Evolutionary conservation across 495 filamentous ascomycete genomes (phyloP).

Genomic region (Penicillium daleae): DNA sequence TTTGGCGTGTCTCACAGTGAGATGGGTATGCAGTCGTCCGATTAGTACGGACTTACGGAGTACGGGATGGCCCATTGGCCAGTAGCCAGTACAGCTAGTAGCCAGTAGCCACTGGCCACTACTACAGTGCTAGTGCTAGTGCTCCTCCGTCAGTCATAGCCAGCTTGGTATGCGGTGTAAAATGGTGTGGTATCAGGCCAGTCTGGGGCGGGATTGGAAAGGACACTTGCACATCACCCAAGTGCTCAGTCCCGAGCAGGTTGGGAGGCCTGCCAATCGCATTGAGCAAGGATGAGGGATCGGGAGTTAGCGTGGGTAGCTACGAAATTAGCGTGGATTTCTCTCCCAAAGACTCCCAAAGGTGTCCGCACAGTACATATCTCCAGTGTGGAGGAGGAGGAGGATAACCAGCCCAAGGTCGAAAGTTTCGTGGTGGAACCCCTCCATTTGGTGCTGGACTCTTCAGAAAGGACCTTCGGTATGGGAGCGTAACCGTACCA

Average conservation of each 20-base stretch:
- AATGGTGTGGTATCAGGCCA: conserved; percentile 20
- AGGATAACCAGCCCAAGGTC: neutral
- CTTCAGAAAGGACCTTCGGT: neutral
- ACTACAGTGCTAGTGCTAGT: too few relatives aligned
- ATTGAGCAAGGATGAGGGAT: conserved; percentile 8
- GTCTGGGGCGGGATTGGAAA: conserved; percentile 35
- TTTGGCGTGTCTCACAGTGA: conserved; percentile 12
- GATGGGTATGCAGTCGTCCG: neutral
- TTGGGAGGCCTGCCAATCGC: neutral
- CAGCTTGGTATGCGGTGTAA: conserved; percentile 14
- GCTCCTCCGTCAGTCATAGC: neutral
- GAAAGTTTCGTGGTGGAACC: neutral
- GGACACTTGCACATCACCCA: conserved; percentile 14
- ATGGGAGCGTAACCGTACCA: conserved; percentile 3
- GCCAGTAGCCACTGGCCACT: too few relatives aligned
- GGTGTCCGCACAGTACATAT: neutral
- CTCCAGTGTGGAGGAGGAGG: neutral
- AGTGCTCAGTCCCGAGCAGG: conserved; percentile 19
- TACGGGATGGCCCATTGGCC: too few relatives aligned
- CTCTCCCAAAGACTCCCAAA: too few relatives aligned
- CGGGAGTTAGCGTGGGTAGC: conserved; percentile 2
- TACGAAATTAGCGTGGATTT: neutral
- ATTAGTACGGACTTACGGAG: neutral
- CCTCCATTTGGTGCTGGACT: too few relatives aligned
- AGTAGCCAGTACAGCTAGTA: too few relatives aligned